Evolutionary conservation across 257 asterid species (phyloP).

Genomic region (Perilla frutescens): DNA sequence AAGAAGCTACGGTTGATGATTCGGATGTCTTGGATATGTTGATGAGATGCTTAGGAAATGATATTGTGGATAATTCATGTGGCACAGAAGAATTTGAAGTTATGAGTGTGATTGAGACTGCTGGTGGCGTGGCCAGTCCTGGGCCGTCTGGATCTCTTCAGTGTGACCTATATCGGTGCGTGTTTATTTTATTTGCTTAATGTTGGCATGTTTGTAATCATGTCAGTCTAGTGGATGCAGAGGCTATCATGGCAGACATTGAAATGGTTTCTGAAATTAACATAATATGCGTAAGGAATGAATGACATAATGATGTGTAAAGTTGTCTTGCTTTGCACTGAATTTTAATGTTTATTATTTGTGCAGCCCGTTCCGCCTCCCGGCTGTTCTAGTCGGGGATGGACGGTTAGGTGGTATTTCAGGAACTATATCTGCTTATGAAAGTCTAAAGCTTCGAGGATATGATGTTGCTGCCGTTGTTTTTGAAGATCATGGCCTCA

Average conservation of each 20-base stretch:
- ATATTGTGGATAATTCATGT: conserved; percentile 27
- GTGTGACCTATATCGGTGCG: conserved; percentile 87
- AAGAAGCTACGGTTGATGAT: conserved; percentile 68
- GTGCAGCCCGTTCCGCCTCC: conserved; percentile 90
- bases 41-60: conserved; percentile 60
- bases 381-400: conserved; percentile 96
- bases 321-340: background rate
- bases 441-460: conserved; percentile 87
- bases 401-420: conserved; percentile 97
- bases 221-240: background rate
- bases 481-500: conserved; percentile 86
- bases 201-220: conserved; percentile 12
- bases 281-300: conserved; percentile 4
- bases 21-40: conserved; percentile 65
- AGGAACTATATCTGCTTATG: conserved; percentile 97
- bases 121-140: conserved; percentile 99
- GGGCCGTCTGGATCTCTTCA: conserved; percentile 95
- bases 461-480: conserved; percentile 88
- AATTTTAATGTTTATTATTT: conserved; percentile 34
- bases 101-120: conserved; percentile 87
- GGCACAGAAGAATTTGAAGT: conserved; percentile 44
- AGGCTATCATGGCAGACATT: conserved; percentile 7
- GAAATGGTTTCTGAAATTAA: conserved; percentile 12
- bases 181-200: background rate
- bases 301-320: background rate